phyloP scores from a whole-genome alignment of 1,139 yeast species.

The Groenewaldozyma auringiensis region DNA sequence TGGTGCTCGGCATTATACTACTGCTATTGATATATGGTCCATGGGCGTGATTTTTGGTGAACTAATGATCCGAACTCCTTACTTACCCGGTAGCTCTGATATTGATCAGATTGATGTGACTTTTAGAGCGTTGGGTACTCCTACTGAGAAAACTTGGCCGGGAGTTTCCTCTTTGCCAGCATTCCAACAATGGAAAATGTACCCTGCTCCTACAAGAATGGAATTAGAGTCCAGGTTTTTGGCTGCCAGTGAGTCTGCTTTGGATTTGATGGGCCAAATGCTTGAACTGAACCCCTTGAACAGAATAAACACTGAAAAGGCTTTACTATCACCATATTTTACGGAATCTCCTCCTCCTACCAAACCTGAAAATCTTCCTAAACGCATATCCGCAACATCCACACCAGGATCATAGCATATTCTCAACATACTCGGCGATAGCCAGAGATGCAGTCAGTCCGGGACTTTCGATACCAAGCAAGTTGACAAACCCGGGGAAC shows the following conservation, averaged over 20 bases:
- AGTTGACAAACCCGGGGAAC: slow-evolving; percentile 70
- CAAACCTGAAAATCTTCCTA: slow-evolving; percentile 60
- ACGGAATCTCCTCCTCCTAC: slow-evolving; percentile 72
- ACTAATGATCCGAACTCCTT: slow-evolving; percentile 88
- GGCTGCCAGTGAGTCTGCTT: slow-evolving; percentile 85
- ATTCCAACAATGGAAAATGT: slow-evolving; percentile 41
- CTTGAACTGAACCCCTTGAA: slow-evolving; percentile 70
- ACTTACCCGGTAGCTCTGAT: slow-evolving; percentile 87
- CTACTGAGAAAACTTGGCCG: slow-evolving; percentile 90
- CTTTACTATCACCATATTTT: slow-evolving; percentile 63
- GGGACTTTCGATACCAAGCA: slow-evolving; percentile 83
- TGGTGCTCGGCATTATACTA: slow-evolving; percentile 84
- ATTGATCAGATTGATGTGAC: slow-evolving; percentile 84
- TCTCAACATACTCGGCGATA: slow-evolving; percentile 62
- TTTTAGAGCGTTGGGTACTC: slow-evolving; percentile 91
- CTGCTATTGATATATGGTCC: slow-evolving; percentile 89
- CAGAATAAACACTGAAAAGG: slow-evolving; percentile 59
- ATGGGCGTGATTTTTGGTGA: slow-evolving; percentile 96
- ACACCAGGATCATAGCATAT: slow-evolving; percentile 28
- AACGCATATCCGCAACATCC: slow-evolving; percentile 30
- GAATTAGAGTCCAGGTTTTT: slow-evolving; percentile 79
- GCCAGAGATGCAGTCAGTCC: slow-evolving; percentile 81
- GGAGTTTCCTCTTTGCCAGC: slow-evolving; percentile 73
- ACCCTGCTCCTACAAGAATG: slow-evolving; percentile 77
- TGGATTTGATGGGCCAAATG: slow-evolving; percentile 68